phyloP scores from a whole-genome alignment of 768 basidiomycete species.

The Suillus luteus region DNA sequence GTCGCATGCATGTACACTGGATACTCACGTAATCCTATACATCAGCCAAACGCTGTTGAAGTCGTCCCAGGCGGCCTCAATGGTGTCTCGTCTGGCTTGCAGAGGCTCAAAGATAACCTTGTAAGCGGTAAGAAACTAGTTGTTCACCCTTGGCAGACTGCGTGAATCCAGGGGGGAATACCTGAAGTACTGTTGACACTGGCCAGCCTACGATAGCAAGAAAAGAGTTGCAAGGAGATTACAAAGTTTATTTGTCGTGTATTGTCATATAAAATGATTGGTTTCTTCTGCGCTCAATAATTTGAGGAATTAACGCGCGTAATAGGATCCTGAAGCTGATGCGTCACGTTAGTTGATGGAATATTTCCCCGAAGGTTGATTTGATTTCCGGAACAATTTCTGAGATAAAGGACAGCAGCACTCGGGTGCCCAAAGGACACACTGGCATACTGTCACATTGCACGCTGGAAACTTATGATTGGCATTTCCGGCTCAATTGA shows the following conservation, averaged over 20 bases:
- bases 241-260: constrained; percentile 20
- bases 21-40: neutral
- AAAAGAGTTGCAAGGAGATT: neutral
- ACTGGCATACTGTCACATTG: neutral
- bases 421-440: neutral
- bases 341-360: neutral
- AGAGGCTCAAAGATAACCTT: constrained; percentile 34
- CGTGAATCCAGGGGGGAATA: constrained; percentile 31
- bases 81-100: constrained; percentile 36
- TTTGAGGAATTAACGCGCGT: neutral
- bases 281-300: neutral
- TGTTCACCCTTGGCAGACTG: constrained; percentile 35
- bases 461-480: neutral
- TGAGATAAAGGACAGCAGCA: neutral
- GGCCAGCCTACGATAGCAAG: no score
- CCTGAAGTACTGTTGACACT: no score
- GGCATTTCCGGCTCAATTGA: neutral
- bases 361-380: neutral
- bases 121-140: constrained; percentile 45
- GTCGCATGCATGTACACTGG: constrained; percentile 3
- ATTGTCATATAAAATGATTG: neutral
- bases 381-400: neutral
- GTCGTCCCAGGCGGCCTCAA: constrained; percentile 41
- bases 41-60: constrained; percentile 40
- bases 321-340: neutral